Percentiles rank a stretch among this genome's conserved stretches.
Evolutionary conservation across 306 rosid species (phyloP).

Genomic region (Betula pendula): DNA sequence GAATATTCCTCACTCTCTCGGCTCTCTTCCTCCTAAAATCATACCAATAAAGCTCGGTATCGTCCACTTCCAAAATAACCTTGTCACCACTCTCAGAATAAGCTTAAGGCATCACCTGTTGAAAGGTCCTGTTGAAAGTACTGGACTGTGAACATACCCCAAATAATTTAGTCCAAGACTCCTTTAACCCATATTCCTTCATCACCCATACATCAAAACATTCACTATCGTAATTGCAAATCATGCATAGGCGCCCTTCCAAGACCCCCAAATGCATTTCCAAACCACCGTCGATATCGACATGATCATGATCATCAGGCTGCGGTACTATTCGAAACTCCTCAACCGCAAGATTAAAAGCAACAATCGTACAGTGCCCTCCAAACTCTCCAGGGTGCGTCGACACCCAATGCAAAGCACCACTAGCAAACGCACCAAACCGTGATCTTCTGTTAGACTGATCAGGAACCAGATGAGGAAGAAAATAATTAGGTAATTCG

Average conservation of each 20-base stretch:
- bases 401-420: conserved; percentile 6
- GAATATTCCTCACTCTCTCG: conserved; percentile 8
- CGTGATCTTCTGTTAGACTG: too few relatives aligned
- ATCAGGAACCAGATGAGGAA: not conserved
- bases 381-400: not conserved
- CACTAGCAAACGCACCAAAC: not conserved
- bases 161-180: not conserved
- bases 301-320: too few relatives aligned
- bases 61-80: not conserved
- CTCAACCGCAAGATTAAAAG: conserved; percentile 8
- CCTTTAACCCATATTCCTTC: conserved; percentile 6
- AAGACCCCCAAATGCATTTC: not conserved
- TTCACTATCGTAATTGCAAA: not conserved
- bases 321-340: not conserved
- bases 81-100: not conserved
- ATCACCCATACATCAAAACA: conserved; percentile 4
- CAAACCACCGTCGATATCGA: not conserved
- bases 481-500: not conserved
- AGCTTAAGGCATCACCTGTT: not conserved
- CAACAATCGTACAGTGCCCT: not conserved
- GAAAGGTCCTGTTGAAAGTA: not conserved
- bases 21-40: not conserved
- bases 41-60: conserved; percentile 2
- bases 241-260: not conserved
- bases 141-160: not conserved